phyloP scores from a whole-genome alignment of 2,329 filamentous ascomycete species.

The Apiospora rasikravindrae region DNA sequence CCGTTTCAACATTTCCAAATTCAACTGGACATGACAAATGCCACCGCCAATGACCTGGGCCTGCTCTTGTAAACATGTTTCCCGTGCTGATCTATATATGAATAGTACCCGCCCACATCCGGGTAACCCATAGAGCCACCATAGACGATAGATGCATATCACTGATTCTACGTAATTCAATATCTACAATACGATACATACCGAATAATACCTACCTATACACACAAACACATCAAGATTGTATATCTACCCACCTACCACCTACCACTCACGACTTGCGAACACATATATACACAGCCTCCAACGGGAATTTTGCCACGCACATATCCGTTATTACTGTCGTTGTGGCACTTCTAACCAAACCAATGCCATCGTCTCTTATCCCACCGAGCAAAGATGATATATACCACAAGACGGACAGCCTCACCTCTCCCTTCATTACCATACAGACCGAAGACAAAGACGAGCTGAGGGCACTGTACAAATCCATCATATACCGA shows the following conservation, averaged over 20 bases:
- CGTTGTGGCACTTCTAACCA: background rate
- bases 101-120: background rate
- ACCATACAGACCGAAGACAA: background rate
- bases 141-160: background rate
- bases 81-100: conserved; percentile 6
- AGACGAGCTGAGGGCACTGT: background rate
- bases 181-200: background rate
- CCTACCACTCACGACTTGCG: background rate
- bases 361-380: conserved; percentile 14
- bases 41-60: background rate
- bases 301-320: background rate
- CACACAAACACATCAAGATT: too few relatives aligned
- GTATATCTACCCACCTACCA: background rate
- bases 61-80: background rate
- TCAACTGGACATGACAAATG: conserved; percentile 3
- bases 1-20: conserved; percentile 16
- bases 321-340: background rate
- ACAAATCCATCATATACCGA: conserved; percentile 12
- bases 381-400: background rate
- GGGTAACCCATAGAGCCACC: background rate
- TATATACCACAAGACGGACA: background rate
- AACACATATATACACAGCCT: background rate
- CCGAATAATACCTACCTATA: background rate
- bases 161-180: background rate
- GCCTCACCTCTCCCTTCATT: background rate